Evolutionary conservation across 371 early-diverging fungal species (phyloP).

Genomic region (Ordospora pajunii): DNA sequence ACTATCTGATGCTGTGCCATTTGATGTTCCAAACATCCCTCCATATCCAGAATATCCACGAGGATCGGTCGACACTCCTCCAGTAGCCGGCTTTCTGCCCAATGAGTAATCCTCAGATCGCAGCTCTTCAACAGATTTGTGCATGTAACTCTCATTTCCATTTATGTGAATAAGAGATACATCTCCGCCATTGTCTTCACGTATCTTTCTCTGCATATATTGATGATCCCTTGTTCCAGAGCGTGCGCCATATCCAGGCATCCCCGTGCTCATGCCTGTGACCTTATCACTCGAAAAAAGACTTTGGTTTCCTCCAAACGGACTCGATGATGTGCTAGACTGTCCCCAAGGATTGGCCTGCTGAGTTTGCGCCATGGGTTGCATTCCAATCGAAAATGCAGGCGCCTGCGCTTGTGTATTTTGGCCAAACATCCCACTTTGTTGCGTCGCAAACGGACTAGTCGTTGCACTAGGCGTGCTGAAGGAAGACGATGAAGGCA

Average conservation of each 20-base stretch:
- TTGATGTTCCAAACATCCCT: background rate
- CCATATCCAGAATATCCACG: background rate
- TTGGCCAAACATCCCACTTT: background rate
- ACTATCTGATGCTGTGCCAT: background rate
- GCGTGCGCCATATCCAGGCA: background rate
- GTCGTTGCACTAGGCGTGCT: background rate
- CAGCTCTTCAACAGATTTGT: slow-evolving; percentile 35
- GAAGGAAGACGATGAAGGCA: background rate
- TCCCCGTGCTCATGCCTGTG: background rate
- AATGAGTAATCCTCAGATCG: slow-evolving; percentile 42
- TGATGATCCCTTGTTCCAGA: slow-evolving; percentile 32
- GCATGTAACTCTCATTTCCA: slow-evolving; percentile 34
- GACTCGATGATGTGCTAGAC: background rate
- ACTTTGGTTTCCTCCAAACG: background rate
- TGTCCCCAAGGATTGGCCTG: background rate
- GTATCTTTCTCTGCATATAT: slow-evolving; percentile 19
- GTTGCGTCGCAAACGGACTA: background rate
- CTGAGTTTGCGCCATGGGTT: background rate
- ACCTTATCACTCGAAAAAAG: background rate
- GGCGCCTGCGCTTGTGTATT: background rate
- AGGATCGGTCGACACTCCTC: background rate
- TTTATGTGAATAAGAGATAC: slow-evolving; percentile 29
- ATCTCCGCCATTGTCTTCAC: slow-evolving; percentile 30
- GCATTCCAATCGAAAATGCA: background rate
- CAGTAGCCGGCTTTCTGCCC: slow-evolving; percentile 18